Percentiles rank a stretch among this genome's conserved stretches.
phyloP scores from a whole-genome alignment of 805 yeast genomes.

The Candida koratica region DNA sequence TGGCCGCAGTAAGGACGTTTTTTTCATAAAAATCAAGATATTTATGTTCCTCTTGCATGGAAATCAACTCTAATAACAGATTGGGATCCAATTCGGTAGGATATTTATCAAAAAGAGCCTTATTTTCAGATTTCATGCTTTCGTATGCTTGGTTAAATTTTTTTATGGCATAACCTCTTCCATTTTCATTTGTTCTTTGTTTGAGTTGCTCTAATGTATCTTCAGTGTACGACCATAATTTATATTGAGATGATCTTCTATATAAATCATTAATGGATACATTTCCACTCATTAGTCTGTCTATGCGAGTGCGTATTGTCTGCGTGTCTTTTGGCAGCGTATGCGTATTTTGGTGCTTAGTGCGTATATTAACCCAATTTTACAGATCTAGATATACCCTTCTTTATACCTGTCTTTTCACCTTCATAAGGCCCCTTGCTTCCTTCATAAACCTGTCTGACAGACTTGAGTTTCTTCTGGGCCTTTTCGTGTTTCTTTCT shows the following conservation, averaged over 20 bases:
- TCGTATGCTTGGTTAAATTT: conserved; percentile 25
- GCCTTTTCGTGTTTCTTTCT: conserved; percentile 95
- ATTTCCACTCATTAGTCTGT: too few relatives aligned
- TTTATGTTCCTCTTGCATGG: conserved; percentile 64
- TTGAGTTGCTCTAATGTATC: conserved; percentile 52
- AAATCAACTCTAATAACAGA: conserved; percentile 43
- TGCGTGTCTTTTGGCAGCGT: too few relatives aligned
- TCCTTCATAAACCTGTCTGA: conserved; percentile 83
- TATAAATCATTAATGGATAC: conserved; percentile 82
- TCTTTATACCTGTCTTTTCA: conserved; percentile 96
- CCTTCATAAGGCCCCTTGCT: conserved; percentile 73
- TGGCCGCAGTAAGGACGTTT: conserved; percentile 65
- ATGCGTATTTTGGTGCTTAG: neutral
- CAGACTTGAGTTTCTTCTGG: conserved; percentile 85
- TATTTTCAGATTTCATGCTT: conserved; percentile 18
- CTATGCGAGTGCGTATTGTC: too few relatives aligned
- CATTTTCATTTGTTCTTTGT: conserved; percentile 51
- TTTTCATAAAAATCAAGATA: conserved; percentile 69
- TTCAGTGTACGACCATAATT: conserved; percentile 77
- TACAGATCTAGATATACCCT: conserved; percentile 84
- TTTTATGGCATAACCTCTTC: conserved; percentile 35
- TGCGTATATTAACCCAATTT: conserved; percentile 50
- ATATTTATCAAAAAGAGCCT: conserved; percentile 29
- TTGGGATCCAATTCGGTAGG: conserved; percentile 26
- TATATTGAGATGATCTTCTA: conserved; percentile 79